phyloP scores from a whole-genome alignment of 805 yeast species.

The Dipodascopsis uninucleata region DNA sequence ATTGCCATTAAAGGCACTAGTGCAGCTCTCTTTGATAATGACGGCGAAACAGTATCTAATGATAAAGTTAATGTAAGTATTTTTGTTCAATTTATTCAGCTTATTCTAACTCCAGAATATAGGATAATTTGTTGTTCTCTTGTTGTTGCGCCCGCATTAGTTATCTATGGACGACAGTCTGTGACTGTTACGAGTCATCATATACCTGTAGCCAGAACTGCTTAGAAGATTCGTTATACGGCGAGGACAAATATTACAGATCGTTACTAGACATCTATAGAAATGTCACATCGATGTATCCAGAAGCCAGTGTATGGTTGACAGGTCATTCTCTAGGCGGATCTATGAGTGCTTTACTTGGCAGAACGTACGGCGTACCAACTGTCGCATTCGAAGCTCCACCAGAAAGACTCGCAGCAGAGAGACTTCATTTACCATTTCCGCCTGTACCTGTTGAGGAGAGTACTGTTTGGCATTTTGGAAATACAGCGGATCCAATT shows the following conservation, averaged over 20 bases:
- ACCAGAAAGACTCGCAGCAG: constrained; percentile 80
- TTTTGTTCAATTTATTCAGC: neutral
- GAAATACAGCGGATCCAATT: constrained; percentile 96
- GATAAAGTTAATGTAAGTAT: constrained; percentile 62
- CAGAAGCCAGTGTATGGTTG: constrained; percentile 75
- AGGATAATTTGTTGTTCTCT: constrained; percentile 80
- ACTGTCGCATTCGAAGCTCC: constrained; percentile 92
- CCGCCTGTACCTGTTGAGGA: constrained; percentile 78
- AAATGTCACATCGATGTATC: constrained; percentile 65
- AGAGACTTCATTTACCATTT: constrained; percentile 77
- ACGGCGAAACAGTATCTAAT: constrained; percentile 68
- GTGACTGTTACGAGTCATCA: constrained; percentile 82
- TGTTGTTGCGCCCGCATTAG: constrained; percentile 96
- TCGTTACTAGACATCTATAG: constrained; percentile 76
- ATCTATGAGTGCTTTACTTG: constrained; percentile 72
- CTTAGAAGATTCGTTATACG: constrained; percentile 68
- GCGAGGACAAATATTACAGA: constrained; percentile 79
- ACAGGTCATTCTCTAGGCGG: constrained; percentile 98
- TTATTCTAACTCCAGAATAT: neutral
- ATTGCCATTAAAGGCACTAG: constrained; percentile 90
- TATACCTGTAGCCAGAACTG: constrained; percentile 89
- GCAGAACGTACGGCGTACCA: constrained; percentile 88
- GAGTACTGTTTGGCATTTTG: constrained; percentile 92
- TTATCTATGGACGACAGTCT: constrained; percentile 91
- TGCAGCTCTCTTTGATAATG: constrained; percentile 50